Conservation (phyloP, 371 early-diverging fungal genomes). For the Coemansia sp. region DNA sequence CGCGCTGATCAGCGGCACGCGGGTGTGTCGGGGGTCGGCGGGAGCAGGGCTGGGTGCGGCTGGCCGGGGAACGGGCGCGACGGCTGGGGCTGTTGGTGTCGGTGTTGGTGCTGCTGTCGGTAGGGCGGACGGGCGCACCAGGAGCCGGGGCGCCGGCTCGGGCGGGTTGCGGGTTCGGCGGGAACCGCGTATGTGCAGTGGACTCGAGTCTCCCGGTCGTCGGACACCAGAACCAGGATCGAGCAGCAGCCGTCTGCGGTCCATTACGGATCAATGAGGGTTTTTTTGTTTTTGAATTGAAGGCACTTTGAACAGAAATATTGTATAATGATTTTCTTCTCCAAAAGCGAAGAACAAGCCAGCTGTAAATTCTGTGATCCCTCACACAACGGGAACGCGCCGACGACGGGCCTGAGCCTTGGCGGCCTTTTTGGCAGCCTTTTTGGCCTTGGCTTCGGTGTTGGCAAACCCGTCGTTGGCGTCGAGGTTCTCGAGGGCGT, state of each 20-base stretch:
- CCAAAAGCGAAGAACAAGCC: neutral
- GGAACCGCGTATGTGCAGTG: no score
- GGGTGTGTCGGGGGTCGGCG: neutral
- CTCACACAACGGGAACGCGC: slow-evolving; percentile 19
- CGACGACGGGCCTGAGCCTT: slow-evolving; percentile 45
- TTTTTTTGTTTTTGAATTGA: neutral
- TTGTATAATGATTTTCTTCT: neutral
- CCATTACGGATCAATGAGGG: no score
- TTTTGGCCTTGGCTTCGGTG: slow-evolving; percentile 32
- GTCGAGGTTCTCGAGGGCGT: slow-evolving; percentile 16
- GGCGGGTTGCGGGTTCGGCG: neutral
- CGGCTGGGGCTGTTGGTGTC: neutral
- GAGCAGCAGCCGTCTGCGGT: slow-evolving; percentile 3
- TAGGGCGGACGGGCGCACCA: slow-evolving; percentile 15
- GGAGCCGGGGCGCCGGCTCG: slow-evolving; percentile 23
- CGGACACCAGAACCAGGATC: neutral
- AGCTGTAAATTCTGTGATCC: neutral
- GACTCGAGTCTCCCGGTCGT: slow-evolving; percentile 1
- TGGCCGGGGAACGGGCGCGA: neutral
- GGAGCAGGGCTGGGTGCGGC: no score
- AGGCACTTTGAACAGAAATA: neutral
- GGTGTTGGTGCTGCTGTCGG: neutral
- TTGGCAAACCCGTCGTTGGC: slow-evolving; percentile 2
- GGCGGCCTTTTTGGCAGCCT: slow-evolving; percentile 41
- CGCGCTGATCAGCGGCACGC: slow-evolving; percentile 12